phyloP scores from a whole-genome alignment of 2,329 filamentous ascomycete genomes.

The Pyricularia sp. region DNA sequence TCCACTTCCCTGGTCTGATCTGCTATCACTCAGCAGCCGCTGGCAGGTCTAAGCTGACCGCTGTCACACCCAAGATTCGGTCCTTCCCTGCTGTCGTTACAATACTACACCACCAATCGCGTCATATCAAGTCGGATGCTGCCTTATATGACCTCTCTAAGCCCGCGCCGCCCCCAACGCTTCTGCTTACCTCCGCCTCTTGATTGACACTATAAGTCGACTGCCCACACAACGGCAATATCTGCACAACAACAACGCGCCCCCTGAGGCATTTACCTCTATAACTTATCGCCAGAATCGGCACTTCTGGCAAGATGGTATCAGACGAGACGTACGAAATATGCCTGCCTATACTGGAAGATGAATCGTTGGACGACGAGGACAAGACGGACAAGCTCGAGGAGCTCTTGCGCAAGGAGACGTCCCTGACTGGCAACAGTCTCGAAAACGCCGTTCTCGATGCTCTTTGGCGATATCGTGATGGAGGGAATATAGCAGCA shows the following conservation, averaged over 20 bases:
- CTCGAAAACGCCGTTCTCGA: constrained; percentile 87
- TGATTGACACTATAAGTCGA: not conserved
- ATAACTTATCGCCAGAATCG: not conserved
- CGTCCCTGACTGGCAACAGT: constrained; percentile 57
- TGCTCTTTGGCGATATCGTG: constrained; percentile 75
- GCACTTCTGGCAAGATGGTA: constrained; percentile 49
- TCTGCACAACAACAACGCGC: not conserved
- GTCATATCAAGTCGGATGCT: constrained; percentile 1
- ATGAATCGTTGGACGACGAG: constrained; percentile 74
- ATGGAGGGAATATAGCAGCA: constrained; percentile 47
- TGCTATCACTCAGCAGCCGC: not conserved
- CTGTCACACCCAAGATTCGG: not conserved
- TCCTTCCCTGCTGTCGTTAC: not conserved
- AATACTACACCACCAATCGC: not conserved
- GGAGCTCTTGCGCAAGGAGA: constrained; percentile 69
- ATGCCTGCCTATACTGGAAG: constrained; percentile 77
- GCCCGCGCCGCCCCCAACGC: not conserved
- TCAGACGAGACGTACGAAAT: constrained; percentile 87
- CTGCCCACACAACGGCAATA: not conserved
- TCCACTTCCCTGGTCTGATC: not conserved
- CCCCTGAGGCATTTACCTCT: not conserved
- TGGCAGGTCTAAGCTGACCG: constrained; percentile 1
- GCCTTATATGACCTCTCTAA: constrained; percentile 2
- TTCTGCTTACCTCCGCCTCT: not conserved
- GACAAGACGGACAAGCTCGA: constrained; percentile 90